Evolutionary conservation across 768 basidiomycete genomes (phyloP), one percentile per base, ranked within the genome.

Genomic region (Xanthoconium purpureum): DNA sequence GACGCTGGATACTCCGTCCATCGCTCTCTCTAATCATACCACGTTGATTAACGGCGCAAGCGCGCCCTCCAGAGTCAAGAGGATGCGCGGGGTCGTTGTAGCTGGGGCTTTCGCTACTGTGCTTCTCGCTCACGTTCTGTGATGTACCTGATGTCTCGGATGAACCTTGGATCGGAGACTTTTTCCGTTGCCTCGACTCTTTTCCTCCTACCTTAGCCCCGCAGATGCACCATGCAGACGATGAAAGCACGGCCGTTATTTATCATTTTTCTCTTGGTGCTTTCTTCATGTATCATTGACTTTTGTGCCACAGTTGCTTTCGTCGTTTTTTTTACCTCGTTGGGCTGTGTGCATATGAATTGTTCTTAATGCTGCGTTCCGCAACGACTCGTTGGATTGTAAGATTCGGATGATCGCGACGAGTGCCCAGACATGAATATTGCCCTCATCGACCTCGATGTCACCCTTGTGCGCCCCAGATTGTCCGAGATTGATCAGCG

Each of bases 1-100:
- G 8, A 77, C 84, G 8, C 61, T 75, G 29, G 65, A 80, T 54
- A 79, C 76, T 0, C 88, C 88, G 0, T 70, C 73, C 11, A 75
- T 90, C 55, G 64, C 73, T 0, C 81, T 83, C 65, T 83, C 83
- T 56, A 89, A 89, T 63, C 69, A 75, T 45, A 80, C 83, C 0
- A 80, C 79, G 7, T 61, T 84, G 47, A 65, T 86, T 30, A 81
- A 78, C 47, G 80, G 79, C 5, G 63, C 65, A 7, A 54, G n/a
- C 35, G 33, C 60, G 38, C 43, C 59, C 15, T 35, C 62, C 3
- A 44, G 52, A 30, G 24, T 48, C 12, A 52, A 59, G 15, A 39
- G 55, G 36, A 45, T 63, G 24, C 59, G 63, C 17, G 55, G 55
- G n/a, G 9, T 61, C 18, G 29, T 63, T 14, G 40, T 61, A 12